Evolutionary conservation across 2,329 filamentous ascomycete species (phyloP).

Genomic region (Aspergillus alliaceus): DNA sequence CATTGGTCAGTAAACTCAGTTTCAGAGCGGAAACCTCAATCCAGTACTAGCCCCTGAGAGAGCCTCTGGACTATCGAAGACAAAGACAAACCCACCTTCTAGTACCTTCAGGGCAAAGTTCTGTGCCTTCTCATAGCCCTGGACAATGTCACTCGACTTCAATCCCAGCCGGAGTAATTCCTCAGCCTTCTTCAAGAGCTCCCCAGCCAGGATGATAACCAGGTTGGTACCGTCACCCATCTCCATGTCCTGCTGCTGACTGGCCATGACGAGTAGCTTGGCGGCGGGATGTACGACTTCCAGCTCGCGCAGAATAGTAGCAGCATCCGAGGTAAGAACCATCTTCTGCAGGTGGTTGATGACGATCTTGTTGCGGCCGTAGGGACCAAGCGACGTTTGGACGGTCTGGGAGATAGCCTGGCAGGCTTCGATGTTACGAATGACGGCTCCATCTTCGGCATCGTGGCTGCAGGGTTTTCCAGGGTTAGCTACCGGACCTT

Average conservation of each 20-base stretch:
- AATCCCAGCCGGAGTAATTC: conserved; percentile 94
- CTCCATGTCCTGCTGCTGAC: conserved; percentile 97
- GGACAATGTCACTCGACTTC: conserved; percentile 96
- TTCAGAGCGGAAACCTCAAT: background rate
- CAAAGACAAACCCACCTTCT: conserved; percentile 57
- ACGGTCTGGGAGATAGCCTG: conserved; percentile 93
- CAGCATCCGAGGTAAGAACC: conserved; percentile 97
- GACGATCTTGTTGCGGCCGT: conserved; percentile 98
- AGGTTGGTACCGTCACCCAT: conserved; percentile 99
- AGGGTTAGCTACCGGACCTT: conserved; percentile 9
- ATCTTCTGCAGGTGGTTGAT: conserved; percentile 99
- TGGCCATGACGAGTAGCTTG: conserved; percentile 97
- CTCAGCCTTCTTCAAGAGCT: conserved; percentile 95
- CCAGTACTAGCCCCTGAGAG: conserved; percentile 8
- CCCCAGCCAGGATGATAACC: conserved; percentile 92
- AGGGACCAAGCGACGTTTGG: conserved; percentile 93
- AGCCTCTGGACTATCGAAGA: background rate
- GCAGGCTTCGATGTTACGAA: conserved; percentile 98
- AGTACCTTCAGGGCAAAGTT: conserved; percentile 80
- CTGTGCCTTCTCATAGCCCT: conserved; percentile 93
- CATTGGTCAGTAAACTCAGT: background rate
- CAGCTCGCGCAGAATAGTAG: conserved; percentile 94
- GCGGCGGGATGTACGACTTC: conserved; percentile 98
- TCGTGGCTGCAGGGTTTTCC: conserved; percentile 70
- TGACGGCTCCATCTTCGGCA: conserved; percentile 95